Evolutionary conservation across 2,329 filamentous ascomycete genomes (phyloP), one percentile per base, ranked within the genome.

Genomic region (Alternaria incomplexa): DNA sequence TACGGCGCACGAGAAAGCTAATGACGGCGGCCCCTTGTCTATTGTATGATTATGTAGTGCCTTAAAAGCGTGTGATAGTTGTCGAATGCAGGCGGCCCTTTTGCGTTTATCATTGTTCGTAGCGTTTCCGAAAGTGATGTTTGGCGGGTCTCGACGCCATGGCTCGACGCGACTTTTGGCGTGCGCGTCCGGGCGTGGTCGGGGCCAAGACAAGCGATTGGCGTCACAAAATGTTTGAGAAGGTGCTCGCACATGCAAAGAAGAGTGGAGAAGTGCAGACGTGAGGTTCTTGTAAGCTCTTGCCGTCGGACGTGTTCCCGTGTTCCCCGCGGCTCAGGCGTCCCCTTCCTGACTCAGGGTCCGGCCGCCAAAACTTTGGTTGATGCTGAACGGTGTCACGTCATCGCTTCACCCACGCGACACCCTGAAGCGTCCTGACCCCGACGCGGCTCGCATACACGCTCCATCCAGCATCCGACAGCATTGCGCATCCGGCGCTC

Each of bases 31-130:
- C 63, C 66, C 65, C 57, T 73, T 75, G 75, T 77, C 66, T 45
- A 66, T 70, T 79, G 76, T 79, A 78, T 77, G 71, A 78, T 75
- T 78, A 79, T 73, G 71, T 77, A 78, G 70, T 71, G 63, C 69
- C 65, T 61, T 40, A 69, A 72, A 73, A 72, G 65, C 67, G 66
- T 63, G 58, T 67, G 70, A 61, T 73, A 70, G 63, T 72, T 67
- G 60, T 58, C 30, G 56, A 73, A 73, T 72, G 70, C 69, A 73
- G 70, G 71, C 58, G 70, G 69, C 66, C 65, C 67, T 64, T 64
- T 40, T 23, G 65, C 45, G 44, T 67, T 64, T 60, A 58, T 53
- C 52, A 51, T 56, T 13, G 52, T 28, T 58, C 36, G n/a, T 25
- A 25, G 43, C 44, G 23, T 26, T 40, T n/a, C 46, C 26, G 20